Evolutionary conservation across 2,329 filamentous ascomycete species (phyloP), one percentile per base, ranked within the genome.

Genomic region (Venturia oleaginea): DNA sequence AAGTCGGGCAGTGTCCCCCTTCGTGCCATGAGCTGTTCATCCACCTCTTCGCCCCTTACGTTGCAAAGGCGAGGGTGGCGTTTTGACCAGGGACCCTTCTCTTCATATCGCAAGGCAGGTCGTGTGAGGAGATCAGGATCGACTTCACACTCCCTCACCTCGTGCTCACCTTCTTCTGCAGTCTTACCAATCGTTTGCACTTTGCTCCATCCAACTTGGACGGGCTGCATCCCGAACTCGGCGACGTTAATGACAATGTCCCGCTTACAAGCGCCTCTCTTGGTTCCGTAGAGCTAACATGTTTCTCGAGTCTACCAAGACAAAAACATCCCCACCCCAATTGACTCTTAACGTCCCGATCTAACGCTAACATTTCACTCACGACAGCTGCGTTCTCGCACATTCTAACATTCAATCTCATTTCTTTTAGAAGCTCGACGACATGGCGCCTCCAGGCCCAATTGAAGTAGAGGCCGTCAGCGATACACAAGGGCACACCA

Each of bases 401-500:
- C 19, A 22, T 43, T 19, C 40, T 1, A 15, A 43, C 6, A 4
- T 7, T 22, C 46, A 27, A 2, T 27, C 22, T 48, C 46, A 27
- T 22, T 4, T 10, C 19, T 8, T 13, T 27, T 48, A n/a, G 7
- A 27, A 24, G 4, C 22, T 19, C 51, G 42, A 2, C 57, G 42
- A 27, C 38, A 64, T 67, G 65, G 59, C 65, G 19, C 63, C 55
- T 61, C 63, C 63, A 22, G 55, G 42, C 30, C 76, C 71, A 68
- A 73, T 79, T 63, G 75, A 80, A 60, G 74, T 77, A 64, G 71
- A 75, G 51, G 77, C 76, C 46, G 74, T 78, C 37, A 46, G 78
- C 22, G 81, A 83, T 68, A 82, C 80, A 1, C 68, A 76, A 30
- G 76, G 76, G 38, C 72, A 80, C 65, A 77, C 74, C 13, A 66